A percentile compares a stretch with the other conserved stretches of the same genome.
Evolutionary conservation across 192 early-diverging fungal species (phyloP).

Genomic region (Backusella westeae): DNA sequence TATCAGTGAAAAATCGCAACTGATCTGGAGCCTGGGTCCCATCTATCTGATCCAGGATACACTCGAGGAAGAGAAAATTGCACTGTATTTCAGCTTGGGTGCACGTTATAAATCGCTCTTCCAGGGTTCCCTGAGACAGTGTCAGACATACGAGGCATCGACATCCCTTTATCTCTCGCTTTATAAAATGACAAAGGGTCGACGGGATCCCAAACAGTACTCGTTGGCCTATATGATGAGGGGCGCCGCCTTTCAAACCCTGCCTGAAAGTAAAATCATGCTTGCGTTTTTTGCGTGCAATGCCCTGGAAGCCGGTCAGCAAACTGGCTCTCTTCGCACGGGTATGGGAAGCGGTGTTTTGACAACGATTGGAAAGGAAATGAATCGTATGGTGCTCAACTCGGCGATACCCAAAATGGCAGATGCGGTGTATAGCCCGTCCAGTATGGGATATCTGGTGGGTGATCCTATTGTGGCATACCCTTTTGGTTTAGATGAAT

Average conservation of each 20-base stretch:
- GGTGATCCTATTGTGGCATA: conserved; percentile 52
- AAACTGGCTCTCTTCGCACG: conserved; percentile 19
- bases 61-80: conserved; percentile 56
- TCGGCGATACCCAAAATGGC: conserved; percentile 54
- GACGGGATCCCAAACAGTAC: conserved; percentile 36
- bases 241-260: conserved; percentile 41
- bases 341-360: conserved; percentile 10
- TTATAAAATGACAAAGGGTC: conserved; percentile 18
- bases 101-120: conserved; percentile 61
- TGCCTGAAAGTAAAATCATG: conserved; percentile 61
- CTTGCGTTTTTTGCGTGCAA: conserved; percentile 57
- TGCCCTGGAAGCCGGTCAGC: conserved; percentile 34
- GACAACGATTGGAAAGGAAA: not conserved
- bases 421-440: conserved; percentile 35
- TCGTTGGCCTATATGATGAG: conserved; percentile 55
- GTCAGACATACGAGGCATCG: conserved; percentile 65
- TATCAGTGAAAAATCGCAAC: conserved; percentile 9
- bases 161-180: conserved; percentile 51
- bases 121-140: conserved; percentile 61
- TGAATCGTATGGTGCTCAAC: conserved; percentile 39
- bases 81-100: conserved; percentile 61
- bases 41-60: conserved; percentile 63
- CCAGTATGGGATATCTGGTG: conserved; percentile 40
- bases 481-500: conserved; percentile 58
- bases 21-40: conserved; percentile 63